Evolutionary conservation across 1,284 basidiomycete species (phyloP), one percentile per base, ranked within the genome.

Genomic region (Sporisorium sorghi): DNA sequence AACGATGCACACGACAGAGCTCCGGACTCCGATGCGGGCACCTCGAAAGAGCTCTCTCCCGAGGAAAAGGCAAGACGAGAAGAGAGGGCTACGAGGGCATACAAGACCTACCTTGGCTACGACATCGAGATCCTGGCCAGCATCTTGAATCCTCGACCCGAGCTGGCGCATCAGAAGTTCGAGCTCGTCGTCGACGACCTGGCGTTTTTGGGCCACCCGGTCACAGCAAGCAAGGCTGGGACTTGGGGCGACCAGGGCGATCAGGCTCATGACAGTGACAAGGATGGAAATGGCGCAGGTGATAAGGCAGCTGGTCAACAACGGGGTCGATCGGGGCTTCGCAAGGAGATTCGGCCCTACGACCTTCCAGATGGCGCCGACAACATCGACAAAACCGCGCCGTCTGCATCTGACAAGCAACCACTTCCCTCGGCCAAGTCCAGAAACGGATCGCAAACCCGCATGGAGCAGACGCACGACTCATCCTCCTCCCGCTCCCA

Each of bases 181-280:
- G 94, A 97, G 84, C 88, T 99, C 28, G 86, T 92, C 46, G 91
- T 97, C 21, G 94, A 98, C 80, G 92, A 95, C 78, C 88, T 98
- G n/a, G 92, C 90, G 2, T 98, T 98, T 83, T 88, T 98, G 40
- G 96, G 96, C 0, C 95, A 98, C 84, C 96, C 96, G 0, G 93
- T 98, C 1, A 91, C 91, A 78, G 89, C 90, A 11, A 90, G 91
- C 33, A 80, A 87, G 44, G 40, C 33, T 6, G 73, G 69, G 2
- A 40, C 35, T 7, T 77, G 76, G 68, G 75, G 60, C 19, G 44
- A 50, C 0, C 40, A 49, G 1, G 53, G 46, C n/a, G 49, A 67
- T 14, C 28, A 59, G 4, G 30, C 39, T 3, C 40, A 43, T 0
- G 48, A 55, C 12, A 19, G 6, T 19, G 58, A 52, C n/a, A 46